Evolutionary conservation across 805 yeast species (phyloP).

Genomic region (Teunomyces gatunensis): DNA sequence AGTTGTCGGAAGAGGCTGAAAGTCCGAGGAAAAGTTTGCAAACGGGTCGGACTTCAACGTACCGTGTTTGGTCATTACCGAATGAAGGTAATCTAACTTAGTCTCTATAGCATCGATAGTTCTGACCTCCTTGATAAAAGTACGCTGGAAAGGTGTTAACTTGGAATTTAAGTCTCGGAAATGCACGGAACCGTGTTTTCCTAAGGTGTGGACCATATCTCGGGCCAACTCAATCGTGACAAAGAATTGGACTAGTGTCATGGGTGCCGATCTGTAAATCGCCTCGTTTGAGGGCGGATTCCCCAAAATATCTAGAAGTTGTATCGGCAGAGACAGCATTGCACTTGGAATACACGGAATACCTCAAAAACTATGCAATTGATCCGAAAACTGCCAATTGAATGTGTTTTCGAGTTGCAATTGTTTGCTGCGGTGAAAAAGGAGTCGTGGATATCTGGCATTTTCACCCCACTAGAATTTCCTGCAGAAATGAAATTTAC

Average conservation of each 20-base stretch:
- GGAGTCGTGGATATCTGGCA: conserved; percentile 4
- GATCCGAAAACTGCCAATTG: background rate
- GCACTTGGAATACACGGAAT: background rate
- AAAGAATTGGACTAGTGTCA: conserved; percentile 48
- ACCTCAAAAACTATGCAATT: background rate
- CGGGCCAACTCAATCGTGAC: conserved; percentile 46
- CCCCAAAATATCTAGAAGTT: background rate
- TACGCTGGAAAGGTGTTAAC: conserved; percentile 45
- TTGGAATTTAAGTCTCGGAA: conserved; percentile 49
- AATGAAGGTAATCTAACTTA: conserved; percentile 26
- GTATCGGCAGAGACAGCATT: conserved; percentile 3
- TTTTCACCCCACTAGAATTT: conserved; percentile 1
- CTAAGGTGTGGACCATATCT: conserved; percentile 39
- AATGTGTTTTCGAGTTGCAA: background rate
- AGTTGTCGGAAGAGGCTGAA: conserved; percentile 38
- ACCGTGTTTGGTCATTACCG: conserved; percentile 29
- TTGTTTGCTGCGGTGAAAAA: conserved; percentile 2
- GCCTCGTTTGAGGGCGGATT: conserved; percentile 24
- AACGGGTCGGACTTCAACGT: conserved; percentile 24
- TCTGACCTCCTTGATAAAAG: conserved; percentile 42
- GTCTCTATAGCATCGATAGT: conserved; percentile 32
- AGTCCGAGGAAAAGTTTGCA: conserved; percentile 46
- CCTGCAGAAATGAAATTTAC: background rate
- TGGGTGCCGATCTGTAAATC: conserved; percentile 47
- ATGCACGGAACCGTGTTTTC: conserved; percentile 40